Conservation (phyloP, 1,139 yeast species). For the Taiozyma sp. region DNA sequence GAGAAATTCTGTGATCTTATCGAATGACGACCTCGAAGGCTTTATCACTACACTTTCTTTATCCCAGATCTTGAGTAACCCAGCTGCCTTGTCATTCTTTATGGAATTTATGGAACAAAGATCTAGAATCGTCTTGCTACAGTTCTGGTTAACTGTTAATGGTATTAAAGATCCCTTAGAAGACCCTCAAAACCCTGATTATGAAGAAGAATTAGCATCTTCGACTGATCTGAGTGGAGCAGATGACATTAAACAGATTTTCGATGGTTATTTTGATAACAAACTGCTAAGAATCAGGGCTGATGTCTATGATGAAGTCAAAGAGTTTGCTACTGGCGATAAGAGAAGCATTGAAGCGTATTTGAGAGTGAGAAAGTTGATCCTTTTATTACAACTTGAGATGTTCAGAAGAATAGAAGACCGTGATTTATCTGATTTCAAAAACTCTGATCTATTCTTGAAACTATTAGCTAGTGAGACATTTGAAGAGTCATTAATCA, state of each 20-base stretch:
- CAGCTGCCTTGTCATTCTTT: constrained; percentile 46
- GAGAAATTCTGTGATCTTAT: constrained; percentile 9
- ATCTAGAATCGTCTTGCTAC: constrained; percentile 40
- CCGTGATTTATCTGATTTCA: constrained; percentile 54
- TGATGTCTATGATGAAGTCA: constrained; percentile 29
- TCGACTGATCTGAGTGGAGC: constrained; percentile 15
- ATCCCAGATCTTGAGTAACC: constrained; percentile 38
- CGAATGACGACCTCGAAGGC: constrained; percentile 16
- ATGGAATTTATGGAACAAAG: constrained; percentile 52
- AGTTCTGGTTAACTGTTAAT: constrained; percentile 67
- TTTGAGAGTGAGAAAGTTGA: constrained; percentile 47
- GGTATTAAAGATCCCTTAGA: constrained; percentile 70
- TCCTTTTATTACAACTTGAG: constrained; percentile 52
- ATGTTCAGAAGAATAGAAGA: constrained; percentile 44
- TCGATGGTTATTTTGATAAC: constrained; percentile 35
- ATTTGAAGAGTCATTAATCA: constrained; percentile 23
- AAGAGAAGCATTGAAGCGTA: constrained; percentile 20
- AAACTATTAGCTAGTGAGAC: constrained; percentile 40
- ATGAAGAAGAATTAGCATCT: constrained; percentile 21
- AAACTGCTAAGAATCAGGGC: constrained; percentile 28
- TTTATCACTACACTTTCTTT: constrained; percentile 31
- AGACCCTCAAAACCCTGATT: constrained; percentile 33
- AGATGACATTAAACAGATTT: constrained; percentile 46
- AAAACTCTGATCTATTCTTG: constrained; percentile 43
- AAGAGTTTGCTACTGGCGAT: constrained; percentile 26